phyloP scores from a whole-genome alignment of 1,139 yeast species.

The Arxiozyma slooffiae region DNA sequence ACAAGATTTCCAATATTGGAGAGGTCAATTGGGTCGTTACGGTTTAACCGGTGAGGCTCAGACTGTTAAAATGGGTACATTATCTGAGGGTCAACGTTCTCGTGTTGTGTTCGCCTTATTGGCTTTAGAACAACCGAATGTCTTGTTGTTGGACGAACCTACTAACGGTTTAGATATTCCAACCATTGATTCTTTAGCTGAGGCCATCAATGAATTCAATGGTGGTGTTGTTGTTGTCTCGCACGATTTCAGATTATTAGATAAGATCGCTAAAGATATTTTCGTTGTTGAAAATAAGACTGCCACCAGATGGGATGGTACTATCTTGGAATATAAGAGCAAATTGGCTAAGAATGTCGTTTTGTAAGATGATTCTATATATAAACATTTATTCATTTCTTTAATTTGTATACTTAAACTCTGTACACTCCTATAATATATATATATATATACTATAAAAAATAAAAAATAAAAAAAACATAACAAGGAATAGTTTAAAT shows the following conservation, averaged over 20 bases:
- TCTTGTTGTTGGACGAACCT: slow-evolving; percentile 95
- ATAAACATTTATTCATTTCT: neutral
- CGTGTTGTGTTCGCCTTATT: slow-evolving; percentile 95
- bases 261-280: slow-evolving; percentile 94
- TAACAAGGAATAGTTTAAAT: too few species aligned
- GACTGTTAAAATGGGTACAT: slow-evolving; percentile 96
- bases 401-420: neutral
- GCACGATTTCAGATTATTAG: slow-evolving; percentile 97
- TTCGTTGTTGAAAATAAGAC: slow-evolving; percentile 90
- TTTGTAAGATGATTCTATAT: slow-evolving; percentile 34
- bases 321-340: slow-evolving; percentile 85
- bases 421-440: neutral
- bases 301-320: slow-evolving; percentile 93
- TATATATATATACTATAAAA: too few species aligned
- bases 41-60: slow-evolving; percentile 99
- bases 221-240: slow-evolving; percentile 99
- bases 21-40: slow-evolving; percentile 94
- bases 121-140: slow-evolving; percentile 92
- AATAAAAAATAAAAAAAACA: too few species aligned
- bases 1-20: slow-evolving; percentile 98
- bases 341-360: slow-evolving; percentile 83
- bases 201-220: slow-evolving; percentile 83
- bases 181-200: slow-evolving; percentile 94
- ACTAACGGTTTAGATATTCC: slow-evolving; percentile 98
- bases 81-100: slow-evolving; percentile 98